Evolutionary conservation across 129 eudicot genomes (phyloP).

Genomic region (Smallanthus sonchifolius): DNA sequence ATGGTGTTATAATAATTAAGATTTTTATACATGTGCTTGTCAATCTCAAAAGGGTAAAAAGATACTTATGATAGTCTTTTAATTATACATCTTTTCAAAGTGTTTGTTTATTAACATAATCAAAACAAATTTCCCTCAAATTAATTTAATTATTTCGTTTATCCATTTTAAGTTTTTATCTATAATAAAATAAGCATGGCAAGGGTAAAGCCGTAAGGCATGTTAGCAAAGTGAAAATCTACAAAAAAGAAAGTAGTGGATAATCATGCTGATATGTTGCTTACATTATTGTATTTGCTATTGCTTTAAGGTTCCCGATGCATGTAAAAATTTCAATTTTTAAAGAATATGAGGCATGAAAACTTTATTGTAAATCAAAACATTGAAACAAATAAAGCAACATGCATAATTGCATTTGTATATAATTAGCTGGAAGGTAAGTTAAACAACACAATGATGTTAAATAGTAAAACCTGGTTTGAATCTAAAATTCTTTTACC

Average conservation of each 20-base stretch:
- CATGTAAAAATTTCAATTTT: constrained; percentile 18
- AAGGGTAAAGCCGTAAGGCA: constrained; percentile 7
- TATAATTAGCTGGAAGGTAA: constrained; percentile 31
- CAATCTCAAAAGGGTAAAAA: background rate
- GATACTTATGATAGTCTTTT: background rate
- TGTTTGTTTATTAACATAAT: background rate
- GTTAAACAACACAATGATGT: constrained; percentile 24
- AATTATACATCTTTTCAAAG: background rate
- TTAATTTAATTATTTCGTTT: background rate
- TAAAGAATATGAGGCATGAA: constrained; percentile 14
- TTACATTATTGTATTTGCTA: constrained; percentile 23
- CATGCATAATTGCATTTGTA: constrained; percentile 15
- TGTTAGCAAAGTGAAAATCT: constrained; percentile 11
- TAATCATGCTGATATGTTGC: constrained; percentile 26
- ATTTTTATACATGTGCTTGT: background rate
- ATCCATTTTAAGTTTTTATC: background rate
- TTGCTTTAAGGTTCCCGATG: constrained; percentile 42
- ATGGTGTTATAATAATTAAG: constrained; percentile 1
- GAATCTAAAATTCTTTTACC: constrained; percentile 15
- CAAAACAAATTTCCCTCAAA: background rate
- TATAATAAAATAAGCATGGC: background rate
- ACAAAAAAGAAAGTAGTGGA: constrained; percentile 12
- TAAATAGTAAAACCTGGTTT: constrained; percentile 1
- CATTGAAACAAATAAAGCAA: constrained; percentile 15
- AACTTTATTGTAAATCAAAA: constrained; percentile 32